These are phyloP conservation scores for Penicillium fimorum DNA, from an alignment of 495 filamentous ascomycete genomes.

Conservation along the genomic window DNA sequence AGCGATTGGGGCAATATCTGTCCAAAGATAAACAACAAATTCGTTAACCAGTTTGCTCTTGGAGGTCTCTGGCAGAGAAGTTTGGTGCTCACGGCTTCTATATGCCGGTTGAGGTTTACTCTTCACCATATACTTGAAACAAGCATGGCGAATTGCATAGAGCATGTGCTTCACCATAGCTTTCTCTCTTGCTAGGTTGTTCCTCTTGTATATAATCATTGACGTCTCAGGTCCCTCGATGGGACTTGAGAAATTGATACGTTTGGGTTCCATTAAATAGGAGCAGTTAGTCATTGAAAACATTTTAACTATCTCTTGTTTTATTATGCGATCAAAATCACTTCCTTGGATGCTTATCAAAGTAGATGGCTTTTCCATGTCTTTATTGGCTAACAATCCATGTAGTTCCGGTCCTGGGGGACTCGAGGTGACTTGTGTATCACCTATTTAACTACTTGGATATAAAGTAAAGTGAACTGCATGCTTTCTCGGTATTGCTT, in stretches of 20 bases:
- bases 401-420: background rate
- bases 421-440: background rate
- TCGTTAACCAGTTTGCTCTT: constrained; percentile 6
- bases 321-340: background rate
- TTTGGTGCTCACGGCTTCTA: background rate
- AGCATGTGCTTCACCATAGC: background rate
- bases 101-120: background rate
- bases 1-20: constrained; percentile 30
- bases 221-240: constrained; percentile 2
- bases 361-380: background rate
- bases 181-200: constrained; percentile 7
- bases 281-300: constrained; percentile 16
- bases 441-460: background rate
- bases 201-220: constrained; percentile 31
- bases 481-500: background rate
- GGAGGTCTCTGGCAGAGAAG: constrained; percentile 8
- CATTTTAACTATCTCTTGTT: constrained; percentile 15
- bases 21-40: constrained; percentile 20
- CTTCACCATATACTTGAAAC: background rate
- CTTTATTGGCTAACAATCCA: background rate
- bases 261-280: constrained; percentile 9
- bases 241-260: constrained; percentile 6
- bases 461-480: background rate
- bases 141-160: background rate
- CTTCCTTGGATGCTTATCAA: background rate